Base-by-base conservation (phyloP, 1,284 basidiomycete genomes). In the Sporisorium sorghi region DNA sequence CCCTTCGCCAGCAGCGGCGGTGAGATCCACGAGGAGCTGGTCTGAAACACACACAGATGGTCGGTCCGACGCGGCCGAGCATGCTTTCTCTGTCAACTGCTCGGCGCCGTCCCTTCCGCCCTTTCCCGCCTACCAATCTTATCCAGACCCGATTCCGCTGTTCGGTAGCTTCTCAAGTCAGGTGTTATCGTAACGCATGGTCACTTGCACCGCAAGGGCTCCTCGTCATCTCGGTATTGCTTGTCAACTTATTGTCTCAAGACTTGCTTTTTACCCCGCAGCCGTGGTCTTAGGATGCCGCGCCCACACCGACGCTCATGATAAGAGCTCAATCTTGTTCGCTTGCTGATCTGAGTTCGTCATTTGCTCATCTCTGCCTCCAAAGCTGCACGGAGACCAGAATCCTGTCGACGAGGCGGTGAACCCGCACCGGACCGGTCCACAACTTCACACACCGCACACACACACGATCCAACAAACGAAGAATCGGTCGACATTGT, bases 181-280 rank as follows among this genome's bases (percentile, higher is more conserved):
- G n/a, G n/a, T n/a, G n/a, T n/a, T n/a, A n/a, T n/a, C n/a, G n/a
- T n/a, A n/a, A n/a, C n/a, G n/a, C n/a, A n/a, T n/a, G n/a, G n/a
- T n/a, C n/a, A n/a, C n/a, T n/a, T n/a, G n/a, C 33, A 12, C 10
- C 8, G 33, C 33, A 33, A 33, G 8, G 11, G 11, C 12, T 4
- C 8, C 23, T 23, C 10, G 23, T 6, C 42, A 14, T 43, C 24
- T 43, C 42, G 26, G 23, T 26, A 23, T 12, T 23, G 21, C 21
- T 24, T 24, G 33, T 12, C 26, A 26, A 26, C 49, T 35, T 24
- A 3, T n/a, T 23, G 24, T 40, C 46, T 17, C 15, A 26, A n/a
- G n/a, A n/a, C n/a, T n/a, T n/a, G n/a, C n/a, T n/a, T 33, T 30
- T 15, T 51, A 65, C 50, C 55, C 63, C 63, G 40, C 57, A 65